Percentiles rank a stretch among this genome's conserved stretches.
phyloP scores from a whole-genome alignment of 768 basidiomycete species.

The Psilocybe tampanensis region DNA sequence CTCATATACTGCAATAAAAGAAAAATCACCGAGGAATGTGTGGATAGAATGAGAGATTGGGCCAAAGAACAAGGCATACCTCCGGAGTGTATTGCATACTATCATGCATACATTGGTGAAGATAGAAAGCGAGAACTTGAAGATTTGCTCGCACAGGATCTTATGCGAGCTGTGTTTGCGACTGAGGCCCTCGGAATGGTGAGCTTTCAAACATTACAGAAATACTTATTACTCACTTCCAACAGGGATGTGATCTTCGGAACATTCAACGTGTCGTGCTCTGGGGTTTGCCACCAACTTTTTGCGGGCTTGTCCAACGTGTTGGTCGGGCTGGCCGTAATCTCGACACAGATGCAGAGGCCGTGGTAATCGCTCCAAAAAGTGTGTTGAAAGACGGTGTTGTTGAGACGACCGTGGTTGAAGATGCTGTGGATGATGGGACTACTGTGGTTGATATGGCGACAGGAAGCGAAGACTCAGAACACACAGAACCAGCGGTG shows the following conservation, averaged over 20 bases:
- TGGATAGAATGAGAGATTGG: slow-evolving; percentile 18
- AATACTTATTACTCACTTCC: background rate
- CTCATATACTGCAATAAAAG: slow-evolving; percentile 22
- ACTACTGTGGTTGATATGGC: too few species aligned
- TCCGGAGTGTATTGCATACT: slow-evolving; percentile 18
- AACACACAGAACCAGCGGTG: background rate
- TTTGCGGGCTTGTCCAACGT: slow-evolving; percentile 8
- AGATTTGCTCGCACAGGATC: slow-evolving; percentile 1
- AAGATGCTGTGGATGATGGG: too few species aligned
- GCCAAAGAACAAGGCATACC: slow-evolving; percentile 12
- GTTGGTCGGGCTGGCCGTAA: slow-evolving; percentile 8
- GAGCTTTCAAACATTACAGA: background rate
- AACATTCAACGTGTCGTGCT: slow-evolving; percentile 10
- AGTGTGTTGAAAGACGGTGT: slow-evolving; percentile 1
- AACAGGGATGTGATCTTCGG: slow-evolving; percentile 18
- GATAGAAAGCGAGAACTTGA: slow-evolving; percentile 20
- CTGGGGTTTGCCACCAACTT: slow-evolving; percentile 12
- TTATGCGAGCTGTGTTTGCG: slow-evolving; percentile 20
- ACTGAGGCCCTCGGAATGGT: slow-evolving; percentile 32
- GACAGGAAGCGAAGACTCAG: too few species aligned
- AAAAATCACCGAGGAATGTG: slow-evolving; percentile 14
- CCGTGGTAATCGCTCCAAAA: slow-evolving; percentile 2
- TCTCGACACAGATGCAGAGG: background rate
- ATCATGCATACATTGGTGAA: slow-evolving; percentile 20
- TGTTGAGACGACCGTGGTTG: background rate